Base-by-base conservation (phyloP, 2,329 filamentous ascomycete species). In the Apiospora malaysiana region DNA sequence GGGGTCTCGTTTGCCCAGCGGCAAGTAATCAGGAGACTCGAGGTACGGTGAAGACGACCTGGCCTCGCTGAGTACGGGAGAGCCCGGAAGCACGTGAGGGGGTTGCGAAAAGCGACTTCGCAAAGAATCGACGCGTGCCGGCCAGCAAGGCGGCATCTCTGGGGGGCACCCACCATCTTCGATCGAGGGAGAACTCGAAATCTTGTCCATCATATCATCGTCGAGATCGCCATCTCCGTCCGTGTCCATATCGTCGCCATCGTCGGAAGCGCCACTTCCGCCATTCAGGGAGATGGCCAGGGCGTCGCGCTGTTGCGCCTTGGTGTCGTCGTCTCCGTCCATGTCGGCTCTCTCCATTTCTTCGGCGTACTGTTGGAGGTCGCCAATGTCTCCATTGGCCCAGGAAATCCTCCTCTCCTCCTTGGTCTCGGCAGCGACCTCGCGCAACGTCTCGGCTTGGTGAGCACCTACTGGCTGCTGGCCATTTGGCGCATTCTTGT, bases 141-240 rank as follows among this genome's bases (percentile, higher is more conserved):
- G 85, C 84, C 83, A 84, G 21, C 56, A 63, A 72, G 77, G 77
- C 74, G 80, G 79, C 75, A 82, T 78, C 73, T 76, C 72, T 75
- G 77, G 79, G 83, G 82, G 83, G 84, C 86, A 96, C 94, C 88
- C 91, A 99, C 95, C 95, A 92, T 98, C 95, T 87, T 97, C 94
- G 83, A 99, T 99, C 77, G 95, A 98, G 80, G 96, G 96, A 78
- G 95, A 98, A 83, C 95, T 98, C 78, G 95, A 98, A 75, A 99
- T 98, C 83, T 96, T 96, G 85, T 98, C 96, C 93, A 97, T 94
- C 91, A 97, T 91, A 82, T 98, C 95, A 82, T 98, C 87, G 79
- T 97, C 94, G 81, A 94, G 84, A 77, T 93, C 89, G 76, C 93
- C 92, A 72, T 93, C 93, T 77, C 92, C 91, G 67, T 90, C 90